Conservation (phyloP, 768 basidiomycete genomes). For the Lactarius quietus region DNA sequence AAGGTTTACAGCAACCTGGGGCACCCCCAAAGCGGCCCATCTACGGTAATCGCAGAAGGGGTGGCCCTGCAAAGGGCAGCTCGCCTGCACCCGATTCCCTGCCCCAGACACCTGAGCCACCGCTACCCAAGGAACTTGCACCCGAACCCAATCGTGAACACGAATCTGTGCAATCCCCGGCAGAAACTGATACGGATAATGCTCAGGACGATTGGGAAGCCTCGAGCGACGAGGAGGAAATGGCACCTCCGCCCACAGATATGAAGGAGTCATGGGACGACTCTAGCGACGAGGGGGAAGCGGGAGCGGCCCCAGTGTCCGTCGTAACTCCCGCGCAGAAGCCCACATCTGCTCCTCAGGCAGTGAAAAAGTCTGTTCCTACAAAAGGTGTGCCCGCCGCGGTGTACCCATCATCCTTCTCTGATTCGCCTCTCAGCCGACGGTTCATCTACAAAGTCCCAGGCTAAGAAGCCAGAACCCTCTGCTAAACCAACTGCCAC, state of each 20-base stretch:
- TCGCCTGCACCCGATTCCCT: constrained; percentile 55
- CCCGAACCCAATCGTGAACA: constrained; percentile 28
- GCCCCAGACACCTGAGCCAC: constrained; percentile 34
- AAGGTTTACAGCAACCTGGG: constrained; percentile 70
- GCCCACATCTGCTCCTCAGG: not conserved
- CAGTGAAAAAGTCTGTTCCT: constrained; percentile 4
- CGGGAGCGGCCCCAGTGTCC: no score
- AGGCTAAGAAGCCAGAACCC: not conserved
- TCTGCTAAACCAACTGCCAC: constrained; percentile 23
- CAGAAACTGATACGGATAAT: constrained; percentile 33
- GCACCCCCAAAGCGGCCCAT: constrained; percentile 66
- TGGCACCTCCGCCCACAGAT: constrained; percentile 22
- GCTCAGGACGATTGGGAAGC: constrained; percentile 60
- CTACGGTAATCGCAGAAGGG: constrained; percentile 85
- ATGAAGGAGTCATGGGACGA: constrained; percentile 43
- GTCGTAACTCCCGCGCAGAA: no score
- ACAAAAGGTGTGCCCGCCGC: constrained; percentile 9
- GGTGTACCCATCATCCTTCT: not conserved
- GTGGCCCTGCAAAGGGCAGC: constrained; percentile 48
- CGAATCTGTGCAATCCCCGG: constrained; percentile 27
- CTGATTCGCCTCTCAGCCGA: constrained; percentile 17
- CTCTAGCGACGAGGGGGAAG: constrained; percentile 47
- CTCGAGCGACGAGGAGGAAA: constrained; percentile 56
- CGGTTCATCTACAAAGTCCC: constrained; percentile 4
- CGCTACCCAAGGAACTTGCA: constrained; percentile 22